Percentiles rank a stretch among this genome's conserved stretches.
Conservation (phyloP, 2,329 filamentous ascomycete species). For the Trichoderma arundinaceum region DNA sequence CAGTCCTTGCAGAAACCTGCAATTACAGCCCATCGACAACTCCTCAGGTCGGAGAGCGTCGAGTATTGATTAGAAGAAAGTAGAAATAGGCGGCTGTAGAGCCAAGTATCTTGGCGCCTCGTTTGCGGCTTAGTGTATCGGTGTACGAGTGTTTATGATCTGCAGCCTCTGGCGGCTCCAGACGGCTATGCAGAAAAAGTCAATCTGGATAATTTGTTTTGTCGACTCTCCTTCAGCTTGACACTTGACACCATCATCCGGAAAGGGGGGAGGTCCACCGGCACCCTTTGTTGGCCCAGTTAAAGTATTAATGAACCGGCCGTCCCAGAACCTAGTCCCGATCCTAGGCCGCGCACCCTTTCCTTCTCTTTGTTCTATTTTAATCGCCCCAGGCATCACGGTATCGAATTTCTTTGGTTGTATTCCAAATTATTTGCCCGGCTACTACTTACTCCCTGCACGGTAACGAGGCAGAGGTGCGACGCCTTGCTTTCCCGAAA, state of each 20-base stretch:
- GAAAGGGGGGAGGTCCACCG: constrained; percentile 16
- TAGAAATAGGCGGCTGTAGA: background rate
- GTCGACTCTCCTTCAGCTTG: background rate
- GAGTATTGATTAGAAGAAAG: background rate
- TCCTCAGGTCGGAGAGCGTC: too few species aligned
- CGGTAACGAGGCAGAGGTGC: too few species aligned
- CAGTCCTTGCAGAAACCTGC: too few species aligned
- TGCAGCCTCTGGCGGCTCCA: background rate
- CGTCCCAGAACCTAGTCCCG: background rate
- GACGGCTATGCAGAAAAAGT: background rate
- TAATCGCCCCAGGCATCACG: too few species aligned
- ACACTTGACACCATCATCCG: background rate
- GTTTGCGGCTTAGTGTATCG: background rate
- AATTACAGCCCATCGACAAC: too few species aligned
- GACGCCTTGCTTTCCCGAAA: background rate
- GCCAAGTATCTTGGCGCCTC: background rate
- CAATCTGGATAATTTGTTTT: background rate
- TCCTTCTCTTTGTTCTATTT: background rate
- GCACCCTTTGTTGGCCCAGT: constrained; percentile 4
- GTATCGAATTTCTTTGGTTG: too few species aligned
- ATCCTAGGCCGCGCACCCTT: background rate
- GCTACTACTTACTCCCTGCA: background rate
- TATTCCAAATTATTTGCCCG: too few species aligned
- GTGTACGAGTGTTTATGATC: background rate
- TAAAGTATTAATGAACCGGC: constrained; percentile 11